Evolutionary conservation across 73 alveolate genomes (phyloP).

Genomic region (Paramecium sexaurelia): DNA sequence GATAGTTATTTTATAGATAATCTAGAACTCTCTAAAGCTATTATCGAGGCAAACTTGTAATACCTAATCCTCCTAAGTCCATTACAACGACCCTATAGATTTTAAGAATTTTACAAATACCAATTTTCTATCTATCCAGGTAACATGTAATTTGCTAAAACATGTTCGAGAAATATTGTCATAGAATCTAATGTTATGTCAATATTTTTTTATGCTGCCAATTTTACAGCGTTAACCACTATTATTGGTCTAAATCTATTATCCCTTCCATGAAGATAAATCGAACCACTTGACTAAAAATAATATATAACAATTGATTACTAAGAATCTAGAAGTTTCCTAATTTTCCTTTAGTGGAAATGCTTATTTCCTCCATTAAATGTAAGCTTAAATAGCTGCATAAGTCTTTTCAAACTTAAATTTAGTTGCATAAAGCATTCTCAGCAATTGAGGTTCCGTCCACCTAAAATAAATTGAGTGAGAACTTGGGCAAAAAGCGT

Average conservation of each 20-base stretch:
- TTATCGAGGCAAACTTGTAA: constrained; percentile 62
- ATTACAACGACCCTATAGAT: constrained; percentile 64
- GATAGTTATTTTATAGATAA: constrained; percentile 65
- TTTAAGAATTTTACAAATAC: not conserved
- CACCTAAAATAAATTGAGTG: constrained; percentile 1
- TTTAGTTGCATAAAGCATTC: constrained; percentile 60
- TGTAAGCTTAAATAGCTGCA: not conserved
- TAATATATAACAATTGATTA: not conserved
- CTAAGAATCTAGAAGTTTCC: not conserved
- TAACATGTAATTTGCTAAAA: constrained; percentile 50
- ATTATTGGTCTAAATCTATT: constrained; percentile 71
- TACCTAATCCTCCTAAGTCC: constrained; percentile 66
- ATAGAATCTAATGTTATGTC: constrained; percentile 19
- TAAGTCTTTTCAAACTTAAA: constrained; percentile 16
- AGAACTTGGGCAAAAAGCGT: not conserved
- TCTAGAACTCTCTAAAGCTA: constrained; percentile 57
- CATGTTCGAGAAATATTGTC: constrained; percentile 52
- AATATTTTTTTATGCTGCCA: constrained; percentile 15
- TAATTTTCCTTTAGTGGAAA: not conserved
- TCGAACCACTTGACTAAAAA: constrained; percentile 60
- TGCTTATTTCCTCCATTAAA: not conserved
- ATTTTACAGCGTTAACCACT: constrained; percentile 64
- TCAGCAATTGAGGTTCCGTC: constrained; percentile 23
- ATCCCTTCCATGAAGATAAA: constrained; percentile 76
- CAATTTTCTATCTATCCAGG: constrained; percentile 64